phyloP scores from a whole-genome alignment of 2,329 filamentous ascomycete species.

The Stachybotrys chartarum region DNA sequence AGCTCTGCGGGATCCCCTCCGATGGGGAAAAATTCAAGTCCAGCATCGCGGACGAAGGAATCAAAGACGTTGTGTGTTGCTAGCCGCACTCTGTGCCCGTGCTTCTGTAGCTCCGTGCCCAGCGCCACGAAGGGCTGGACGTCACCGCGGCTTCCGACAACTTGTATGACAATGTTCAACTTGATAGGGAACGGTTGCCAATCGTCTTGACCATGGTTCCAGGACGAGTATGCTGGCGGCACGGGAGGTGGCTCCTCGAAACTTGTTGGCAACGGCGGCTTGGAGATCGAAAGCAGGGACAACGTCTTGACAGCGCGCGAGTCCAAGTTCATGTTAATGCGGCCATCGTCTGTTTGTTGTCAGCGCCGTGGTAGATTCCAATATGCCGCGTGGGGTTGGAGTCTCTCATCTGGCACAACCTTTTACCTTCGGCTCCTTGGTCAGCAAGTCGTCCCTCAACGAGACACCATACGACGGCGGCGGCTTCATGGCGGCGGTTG shows the following conservation, averaged over 20 bases:
- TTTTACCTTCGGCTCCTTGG: no score
- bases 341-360: background rate
- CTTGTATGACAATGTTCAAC: constrained; percentile 73
- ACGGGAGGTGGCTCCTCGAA: background rate
- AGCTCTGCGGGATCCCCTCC: constrained; percentile 59
- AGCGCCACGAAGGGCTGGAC: constrained; percentile 72
- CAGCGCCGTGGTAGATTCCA: no score
- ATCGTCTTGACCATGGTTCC: background rate
- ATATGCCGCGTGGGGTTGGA: no score
- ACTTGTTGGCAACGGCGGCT: background rate
- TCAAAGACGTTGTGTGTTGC: background rate
- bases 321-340: background rate
- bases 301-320: background rate
- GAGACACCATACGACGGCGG: no score
- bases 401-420: no score
- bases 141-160: constrained; percentile 71
- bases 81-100: background rate
- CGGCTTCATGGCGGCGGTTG: no score
- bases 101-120: constrained; percentile 55
- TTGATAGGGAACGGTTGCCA: constrained; percentile 1
- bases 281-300: background rate
- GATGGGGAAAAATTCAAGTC: constrained; percentile 61
- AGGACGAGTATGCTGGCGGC: background rate
- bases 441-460: no score
- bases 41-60: constrained; percentile 27